These are phyloP conservation scores for Pichia deserticola DNA, from an alignment of 805 yeast genomes.

Conservation along the genomic window DNA sequence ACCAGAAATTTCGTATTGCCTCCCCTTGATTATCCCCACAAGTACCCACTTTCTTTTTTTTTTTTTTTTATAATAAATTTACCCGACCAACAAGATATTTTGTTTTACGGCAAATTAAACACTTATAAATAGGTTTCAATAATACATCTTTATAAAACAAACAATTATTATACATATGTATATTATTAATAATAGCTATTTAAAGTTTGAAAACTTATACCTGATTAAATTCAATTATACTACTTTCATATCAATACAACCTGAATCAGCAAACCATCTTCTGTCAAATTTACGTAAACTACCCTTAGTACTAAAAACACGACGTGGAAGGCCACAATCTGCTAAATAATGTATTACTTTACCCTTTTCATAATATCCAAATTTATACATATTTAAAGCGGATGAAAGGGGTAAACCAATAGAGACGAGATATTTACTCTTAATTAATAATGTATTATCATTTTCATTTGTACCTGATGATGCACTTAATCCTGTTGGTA, in stretches of 20 bases:
- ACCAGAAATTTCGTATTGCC: no score
- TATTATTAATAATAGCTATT: no score
- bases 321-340: constrained; percentile 65
- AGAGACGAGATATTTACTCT: constrained; percentile 54
- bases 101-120: no score
- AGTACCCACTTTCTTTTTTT: no score
- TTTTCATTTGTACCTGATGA: constrained; percentile 55
- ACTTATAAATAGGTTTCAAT: no score
- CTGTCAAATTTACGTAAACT: constrained; percentile 43
- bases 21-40: no score
- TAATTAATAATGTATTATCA: constrained; percentile 15
- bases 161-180: no score
- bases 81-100: no score
- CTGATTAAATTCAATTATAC: neutral
- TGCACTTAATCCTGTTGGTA: constrained; percentile 78
- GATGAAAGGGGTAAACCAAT: constrained; percentile 70
- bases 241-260: constrained; percentile 2
- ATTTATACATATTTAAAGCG: constrained; percentile 50
- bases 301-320: constrained; percentile 36
- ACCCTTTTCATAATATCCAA: constrained; percentile 39
- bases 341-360: constrained; percentile 53
- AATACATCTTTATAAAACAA: no score
- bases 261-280: constrained; percentile 8
- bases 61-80: no score
- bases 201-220: no score